phyloP scores from a whole-genome alignment of 1,139 yeast genomes.

The Debaryomyces sp. region DNA sequence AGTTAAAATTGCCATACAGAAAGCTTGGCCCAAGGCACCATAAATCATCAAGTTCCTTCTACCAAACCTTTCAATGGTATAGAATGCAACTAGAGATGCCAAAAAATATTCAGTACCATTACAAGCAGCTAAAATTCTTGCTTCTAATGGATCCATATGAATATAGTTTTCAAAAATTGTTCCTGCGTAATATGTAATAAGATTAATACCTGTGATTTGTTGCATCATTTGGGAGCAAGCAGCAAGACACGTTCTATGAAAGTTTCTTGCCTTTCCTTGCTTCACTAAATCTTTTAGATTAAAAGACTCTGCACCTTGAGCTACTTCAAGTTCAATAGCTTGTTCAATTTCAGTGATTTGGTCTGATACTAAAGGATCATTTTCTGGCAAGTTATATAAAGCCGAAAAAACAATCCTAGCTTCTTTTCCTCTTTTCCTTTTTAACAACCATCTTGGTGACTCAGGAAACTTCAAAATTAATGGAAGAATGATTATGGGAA shows the following conservation, averaged over 20 bases:
- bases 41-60: conserved; percentile 52
- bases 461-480: conserved; percentile 45
- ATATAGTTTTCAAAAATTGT: conserved; percentile 46
- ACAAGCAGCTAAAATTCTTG: conserved; percentile 41
- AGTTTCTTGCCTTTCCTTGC: conserved; percentile 47
- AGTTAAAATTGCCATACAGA: conserved; percentile 35
- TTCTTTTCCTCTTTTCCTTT: conserved; percentile 43
- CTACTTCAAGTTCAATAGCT: conserved; percentile 30
- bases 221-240: conserved; percentile 50
- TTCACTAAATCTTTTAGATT: conserved; percentile 29
- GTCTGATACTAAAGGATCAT: conserved; percentile 27
- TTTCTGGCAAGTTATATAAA: conserved; percentile 37
- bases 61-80: conserved; percentile 54
- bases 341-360: conserved; percentile 34
- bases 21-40: conserved; percentile 55
- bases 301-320: conserved; percentile 25
- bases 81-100: conserved; percentile 47
- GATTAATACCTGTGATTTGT: conserved; percentile 46
- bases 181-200: conserved; percentile 47
- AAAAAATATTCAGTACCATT: conserved; percentile 41
- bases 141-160: conserved; percentile 39
- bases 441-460: conserved; percentile 53
- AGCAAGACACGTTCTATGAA: conserved; percentile 51
- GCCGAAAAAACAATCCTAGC: conserved; percentile 53
- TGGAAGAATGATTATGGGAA: conserved; percentile 33